phyloP scores from a whole-genome alignment of 2,329 filamentous ascomycete genomes.

The Seiridium cupressi region DNA sequence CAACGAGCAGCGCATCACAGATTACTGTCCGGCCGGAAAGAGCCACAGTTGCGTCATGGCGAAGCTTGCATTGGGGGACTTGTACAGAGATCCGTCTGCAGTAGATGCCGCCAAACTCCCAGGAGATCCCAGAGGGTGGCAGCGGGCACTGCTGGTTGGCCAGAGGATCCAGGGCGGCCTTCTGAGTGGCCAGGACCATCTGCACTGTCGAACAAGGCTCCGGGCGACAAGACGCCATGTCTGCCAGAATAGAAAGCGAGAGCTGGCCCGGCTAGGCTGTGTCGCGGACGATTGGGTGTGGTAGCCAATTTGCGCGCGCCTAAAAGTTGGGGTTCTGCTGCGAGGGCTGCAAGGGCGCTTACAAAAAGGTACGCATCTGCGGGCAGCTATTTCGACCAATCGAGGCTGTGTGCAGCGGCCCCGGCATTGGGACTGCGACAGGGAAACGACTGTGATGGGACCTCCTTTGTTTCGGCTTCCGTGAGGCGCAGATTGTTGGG shows the following conservation, averaged over 20 bases:
- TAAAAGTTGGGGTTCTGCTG: conserved; percentile 4
- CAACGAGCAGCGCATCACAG: conserved; percentile 2
- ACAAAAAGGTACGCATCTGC: conserved; percentile 6
- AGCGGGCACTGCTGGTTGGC: background rate
- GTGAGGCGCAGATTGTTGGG: conserved; percentile 7
- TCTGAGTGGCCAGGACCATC: background rate
- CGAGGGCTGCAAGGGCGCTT: conserved; percentile 1
- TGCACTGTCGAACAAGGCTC: background rate
- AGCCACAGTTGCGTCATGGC: conserved; percentile 10
- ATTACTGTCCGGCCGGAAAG: background rate
- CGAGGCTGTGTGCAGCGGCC: conserved; percentile 8
- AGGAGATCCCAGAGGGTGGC: background rate
- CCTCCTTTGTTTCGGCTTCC: conserved; percentile 3
- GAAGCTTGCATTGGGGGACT: background rate
- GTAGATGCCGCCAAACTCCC: conserved; percentile 1
- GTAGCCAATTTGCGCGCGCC: conserved; percentile 10
- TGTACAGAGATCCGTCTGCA: background rate
- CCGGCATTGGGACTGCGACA: conserved; percentile 5
- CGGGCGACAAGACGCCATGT: background rate
- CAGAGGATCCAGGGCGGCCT: background rate
- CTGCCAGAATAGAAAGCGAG: conserved; percentile 5
- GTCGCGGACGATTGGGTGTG: conserved; percentile 1
- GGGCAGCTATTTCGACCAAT: conserved; percentile 9
- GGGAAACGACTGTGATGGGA: background rate
- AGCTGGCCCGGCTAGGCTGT: background rate